Evolutionary conservation across 2,329 filamentous ascomycete genomes (phyloP), one percentile per base, ranked within the genome.

Genomic region (Cordyceps pruinosa): DNA sequence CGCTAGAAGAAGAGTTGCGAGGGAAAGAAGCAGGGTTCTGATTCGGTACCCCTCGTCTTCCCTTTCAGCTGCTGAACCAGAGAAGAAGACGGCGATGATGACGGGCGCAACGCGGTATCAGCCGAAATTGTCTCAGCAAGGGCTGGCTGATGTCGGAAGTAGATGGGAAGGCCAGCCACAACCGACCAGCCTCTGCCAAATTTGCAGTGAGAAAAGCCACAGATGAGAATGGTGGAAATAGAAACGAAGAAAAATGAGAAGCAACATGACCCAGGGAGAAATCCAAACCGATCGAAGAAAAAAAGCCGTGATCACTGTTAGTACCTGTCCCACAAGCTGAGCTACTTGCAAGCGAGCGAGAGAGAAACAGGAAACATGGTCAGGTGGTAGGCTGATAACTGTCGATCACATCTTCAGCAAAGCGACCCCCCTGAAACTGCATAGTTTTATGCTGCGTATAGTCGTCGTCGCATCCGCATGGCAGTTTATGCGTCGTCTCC

Each of bases 351-450:
- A n/a, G n/a, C n/a, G n/a, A n/a, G n/a, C n/a, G n/a, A n/a, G n/a
- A n/a, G n/a, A n/a, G n/a, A n/a, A n/a, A n/a, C n/a, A n/a, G n/a
- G n/a, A n/a, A n/a, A 17, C 6, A n/a, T n/a, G n/a, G 15, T 37
- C 17, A 37, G 15, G 5, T 37, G 15, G 17, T 39, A 39, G 5
- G 4, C 21, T 19, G n/a, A 6, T 41, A 41, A 41, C 12, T 15
- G 39, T 26, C 50, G 50, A 53, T 53, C 39, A 32, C 50, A 45
- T 53, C 50, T 53, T 53, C 39, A 45, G 39, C 39, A 39, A 52
- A n/a, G 5, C 28, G 5, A 4, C 4, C 45, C 45, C 5, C 45
- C 47, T 26, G 17, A 37, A 19, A 28, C 39, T 37, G 17, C 8
- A 19, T 26, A 35, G 3, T 19, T 19, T 10, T n/a, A 10, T 37